Base-by-base conservation (phyloP, 768 basidiomycete species). In the Collybia sordida region DNA sequence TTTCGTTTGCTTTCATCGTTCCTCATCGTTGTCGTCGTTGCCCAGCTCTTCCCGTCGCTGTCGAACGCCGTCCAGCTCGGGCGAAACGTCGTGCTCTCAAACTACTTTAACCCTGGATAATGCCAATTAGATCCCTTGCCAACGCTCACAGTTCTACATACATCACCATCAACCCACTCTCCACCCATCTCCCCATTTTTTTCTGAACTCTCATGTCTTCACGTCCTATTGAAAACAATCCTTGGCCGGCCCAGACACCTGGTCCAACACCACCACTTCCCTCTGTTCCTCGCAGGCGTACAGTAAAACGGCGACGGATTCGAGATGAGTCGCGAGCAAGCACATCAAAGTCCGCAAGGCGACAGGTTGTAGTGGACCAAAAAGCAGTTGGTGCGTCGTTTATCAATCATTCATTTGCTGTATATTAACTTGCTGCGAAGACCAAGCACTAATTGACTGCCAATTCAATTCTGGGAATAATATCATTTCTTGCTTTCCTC, bases 401-500 rank as follows among this genome's bases (percentile, higher is more conserved):
- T 53, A 19, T 43, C 45, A 35, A 51, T 42, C 24, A 23, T 12
- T 15, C 37, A 21, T 36, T 35, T 17, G n/a, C 35, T 54, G 23
- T 21, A 4, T 38, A 38, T 19, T 55, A 35, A 52, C 42, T 49
- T 46, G 49, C 27, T 46, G 40, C 7, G 17, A 34, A 74, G 66
- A 53, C 0, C 31, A 75, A 66, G 88, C 88, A 6, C 60, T 69
- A 59, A 37, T 28, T 5, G 42, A 73, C 49, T 90, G 88, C 60
- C 59, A 85, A 61, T 23, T 79, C 41, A 61, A 66, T 51, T 82
- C 85, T 19, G 82, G 82, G 53, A 94, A 94, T 71, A 66, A 80
- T 42, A 72, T 90, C 52, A 75, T 85, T 37, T 89, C 91, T 6
- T 95, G 93, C 64, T 93, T 77, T 62, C 93, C 93, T 8, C 73